Evolutionary conservation across 2,329 filamentous ascomycete species (phyloP).

Genomic region (Reticulascus tulasneorum): DNA sequence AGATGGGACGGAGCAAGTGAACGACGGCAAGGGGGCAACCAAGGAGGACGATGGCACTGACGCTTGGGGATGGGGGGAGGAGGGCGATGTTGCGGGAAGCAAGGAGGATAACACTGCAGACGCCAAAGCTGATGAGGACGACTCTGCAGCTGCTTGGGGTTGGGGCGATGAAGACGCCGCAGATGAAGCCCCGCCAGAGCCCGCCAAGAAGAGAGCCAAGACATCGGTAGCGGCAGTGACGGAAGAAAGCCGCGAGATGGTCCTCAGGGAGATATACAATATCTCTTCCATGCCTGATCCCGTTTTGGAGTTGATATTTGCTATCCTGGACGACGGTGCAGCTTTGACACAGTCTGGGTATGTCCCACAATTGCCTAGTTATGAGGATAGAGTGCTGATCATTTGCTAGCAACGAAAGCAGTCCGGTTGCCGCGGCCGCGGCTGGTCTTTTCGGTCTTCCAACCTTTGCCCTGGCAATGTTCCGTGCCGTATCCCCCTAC

Average conservation of each 20-base stretch:
- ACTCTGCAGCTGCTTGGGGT: constrained; percentile 70
- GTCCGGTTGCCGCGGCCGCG: constrained; percentile 63
- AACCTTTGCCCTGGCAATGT: constrained; percentile 71
- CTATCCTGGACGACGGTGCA: constrained; percentile 57
- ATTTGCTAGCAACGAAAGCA: constrained; percentile 34
- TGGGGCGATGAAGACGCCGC: constrained; percentile 69
- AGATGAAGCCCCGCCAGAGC: constrained; percentile 22
- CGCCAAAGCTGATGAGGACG: constrained; percentile 35
- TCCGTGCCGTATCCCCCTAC: constrained; percentile 70
- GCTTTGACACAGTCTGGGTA: constrained; percentile 51
- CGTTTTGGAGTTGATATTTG: constrained; percentile 63
- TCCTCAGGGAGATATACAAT: constrained; percentile 79
- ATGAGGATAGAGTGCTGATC: neutral
- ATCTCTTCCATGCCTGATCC: constrained; percentile 84
- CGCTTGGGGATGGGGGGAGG: constrained; percentile 82
- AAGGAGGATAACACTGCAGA: constrained; percentile 24
- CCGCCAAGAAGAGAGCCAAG: constrained; percentile 11
- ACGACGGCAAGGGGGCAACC: constrained; percentile 15
- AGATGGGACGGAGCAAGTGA: constrained; percentile 17
- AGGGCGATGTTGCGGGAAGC: constrained; percentile 44
- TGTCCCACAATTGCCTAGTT: constrained; percentile 16
- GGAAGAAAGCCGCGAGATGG: constrained; percentile 58
- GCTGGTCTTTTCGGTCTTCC: constrained; percentile 68
- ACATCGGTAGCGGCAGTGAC: constrained; percentile 17
- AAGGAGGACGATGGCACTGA: constrained; percentile 49